phyloP scores from a whole-genome alignment of 2,329 filamentous ascomycete species.

The Colletotrichum incanum region DNA sequence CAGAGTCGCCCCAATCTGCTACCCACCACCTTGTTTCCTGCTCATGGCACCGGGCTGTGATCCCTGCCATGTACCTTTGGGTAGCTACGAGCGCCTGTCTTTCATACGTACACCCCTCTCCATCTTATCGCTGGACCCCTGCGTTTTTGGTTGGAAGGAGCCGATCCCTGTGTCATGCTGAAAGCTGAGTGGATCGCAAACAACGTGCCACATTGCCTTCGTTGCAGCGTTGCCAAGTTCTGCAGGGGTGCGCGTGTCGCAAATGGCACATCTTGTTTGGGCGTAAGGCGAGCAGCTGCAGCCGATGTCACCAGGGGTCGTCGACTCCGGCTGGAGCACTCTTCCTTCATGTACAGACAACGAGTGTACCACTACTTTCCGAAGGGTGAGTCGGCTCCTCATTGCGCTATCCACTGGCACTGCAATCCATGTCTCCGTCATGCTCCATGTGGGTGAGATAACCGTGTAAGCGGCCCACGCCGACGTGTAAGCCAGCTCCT shows the following conservation, averaged over 20 bases:
- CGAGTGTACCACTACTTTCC: too few species aligned
- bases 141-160: not conserved
- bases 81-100: not conserved
- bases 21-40: not conserved
- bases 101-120: not conserved
- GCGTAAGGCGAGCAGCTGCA: not conserved
- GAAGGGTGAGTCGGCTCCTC: not conserved
- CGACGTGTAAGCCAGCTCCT: not conserved
- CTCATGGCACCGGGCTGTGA: not conserved
- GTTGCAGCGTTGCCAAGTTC: not conserved
- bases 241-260: not conserved
- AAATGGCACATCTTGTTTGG: not conserved
- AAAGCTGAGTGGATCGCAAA: not conserved
- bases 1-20: not conserved
- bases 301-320: not conserved
- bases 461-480: not conserved
- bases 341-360: not conserved
- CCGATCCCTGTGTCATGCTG: not conserved
- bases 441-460: not conserved
- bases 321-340: not conserved
- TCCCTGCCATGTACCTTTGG: not conserved
- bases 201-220: not conserved
- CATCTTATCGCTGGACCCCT: not conserved
- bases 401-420: not conserved
- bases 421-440: not conserved